These are phyloP conservation scores for Eutypa lata DNA, from an alignment of 2,329 filamentous ascomycete genomes.

Conservation along the genomic window DNA sequence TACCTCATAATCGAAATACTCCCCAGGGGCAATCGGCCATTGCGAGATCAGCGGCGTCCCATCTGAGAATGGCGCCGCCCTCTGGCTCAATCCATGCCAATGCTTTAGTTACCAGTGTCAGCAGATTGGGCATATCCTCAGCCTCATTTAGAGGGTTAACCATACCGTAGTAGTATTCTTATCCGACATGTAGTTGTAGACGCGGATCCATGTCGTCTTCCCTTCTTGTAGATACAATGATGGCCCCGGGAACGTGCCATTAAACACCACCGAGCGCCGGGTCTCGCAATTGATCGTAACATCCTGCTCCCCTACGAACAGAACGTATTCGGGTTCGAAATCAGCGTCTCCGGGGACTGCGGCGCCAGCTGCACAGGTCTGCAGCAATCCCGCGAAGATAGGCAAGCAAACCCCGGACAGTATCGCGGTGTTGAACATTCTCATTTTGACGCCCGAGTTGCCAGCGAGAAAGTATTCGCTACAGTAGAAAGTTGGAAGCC, in stretches of 20 bases:
- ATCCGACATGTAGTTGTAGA: conserved; percentile 53
- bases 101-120: conserved; percentile 40
- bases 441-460: not conserved
- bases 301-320: conserved; percentile 29
- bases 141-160: not conserved
- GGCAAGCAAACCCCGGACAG: not conserved
- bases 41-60: conserved; percentile 59
- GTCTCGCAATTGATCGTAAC: conserved; percentile 44
- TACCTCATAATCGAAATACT: conserved; percentile 68
- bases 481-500: too few species aligned
- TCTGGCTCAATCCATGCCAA: conserved; percentile 65
- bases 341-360: not conserved
- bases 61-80: conserved; percentile 61
- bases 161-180: conserved; percentile 54
- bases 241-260: conserved; percentile 52
- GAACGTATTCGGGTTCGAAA: conserved; percentile 25
- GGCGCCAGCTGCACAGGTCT: not conserved
- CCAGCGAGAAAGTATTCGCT: not conserved
- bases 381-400: not conserved
- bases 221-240: conserved; percentile 44
- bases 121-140: not conserved
- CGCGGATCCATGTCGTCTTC: conserved; percentile 52
- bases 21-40: conserved; percentile 60
- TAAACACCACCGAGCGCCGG: conserved; percentile 46
- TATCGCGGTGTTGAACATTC: not conserved